These are phyloP conservation scores for Acanthamoeba royreba DNA, from an alignment of 208 protist genomes.

Conservation along the genomic window DNA sequence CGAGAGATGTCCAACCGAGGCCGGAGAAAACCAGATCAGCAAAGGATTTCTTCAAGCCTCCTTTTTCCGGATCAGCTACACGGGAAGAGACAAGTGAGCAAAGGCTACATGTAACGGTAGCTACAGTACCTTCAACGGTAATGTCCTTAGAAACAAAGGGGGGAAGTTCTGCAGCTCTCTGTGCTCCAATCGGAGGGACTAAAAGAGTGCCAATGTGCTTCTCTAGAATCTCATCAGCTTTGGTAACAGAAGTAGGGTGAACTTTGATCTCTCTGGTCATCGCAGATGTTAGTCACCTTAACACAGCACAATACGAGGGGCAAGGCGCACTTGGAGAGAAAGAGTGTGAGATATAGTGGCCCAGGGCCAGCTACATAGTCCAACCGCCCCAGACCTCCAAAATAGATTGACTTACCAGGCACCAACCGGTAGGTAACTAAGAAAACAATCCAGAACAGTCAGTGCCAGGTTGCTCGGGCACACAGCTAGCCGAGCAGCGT, in stretches of 20 bases:
- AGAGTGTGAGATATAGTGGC: not conserved
- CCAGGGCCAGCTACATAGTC: conserved; percentile 42
- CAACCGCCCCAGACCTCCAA: conserved; percentile 54
- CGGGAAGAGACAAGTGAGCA: not conserved
- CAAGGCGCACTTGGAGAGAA: not conserved
- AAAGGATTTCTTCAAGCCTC: conserved; percentile 46
- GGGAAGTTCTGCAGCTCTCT: not conserved
- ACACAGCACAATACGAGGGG: not conserved
- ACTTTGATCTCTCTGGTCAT: not conserved
- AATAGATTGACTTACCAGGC: conserved; percentile 43
- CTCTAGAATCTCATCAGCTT: not conserved
- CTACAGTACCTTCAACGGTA: not conserved
- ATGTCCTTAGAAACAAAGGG: not conserved
- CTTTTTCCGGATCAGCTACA: not conserved
- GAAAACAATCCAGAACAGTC: too few species aligned
- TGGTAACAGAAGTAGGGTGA: not conserved
- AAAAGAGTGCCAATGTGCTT: not conserved
- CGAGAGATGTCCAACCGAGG: conserved; percentile 50
- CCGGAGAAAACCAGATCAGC: conserved; percentile 61
- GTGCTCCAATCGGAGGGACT: not conserved
- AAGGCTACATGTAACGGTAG: not conserved
- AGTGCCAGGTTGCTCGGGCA: not conserved
- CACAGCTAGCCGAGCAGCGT: not conserved
- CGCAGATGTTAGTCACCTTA: not conserved
- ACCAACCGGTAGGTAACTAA: conserved; percentile 42